These are phyloP conservation scores for Aspergillus affinis DNA, from an alignment of 495 filamentous ascomycete genomes.

Conservation along the genomic window DNA sequence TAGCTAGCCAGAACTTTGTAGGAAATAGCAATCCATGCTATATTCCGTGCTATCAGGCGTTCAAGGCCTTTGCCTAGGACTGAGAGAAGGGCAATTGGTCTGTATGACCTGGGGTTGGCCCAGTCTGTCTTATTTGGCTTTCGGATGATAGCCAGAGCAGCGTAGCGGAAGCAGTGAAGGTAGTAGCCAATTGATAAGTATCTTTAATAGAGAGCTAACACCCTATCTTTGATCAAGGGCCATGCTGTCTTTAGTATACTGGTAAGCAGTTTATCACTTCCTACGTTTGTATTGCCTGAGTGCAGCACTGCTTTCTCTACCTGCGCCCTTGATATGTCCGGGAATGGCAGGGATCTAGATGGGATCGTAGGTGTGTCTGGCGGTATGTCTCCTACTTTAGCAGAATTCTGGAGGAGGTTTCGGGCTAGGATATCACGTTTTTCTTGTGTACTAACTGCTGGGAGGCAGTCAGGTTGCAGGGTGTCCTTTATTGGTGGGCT, in stretches of 20 bases:
- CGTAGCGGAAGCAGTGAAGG: neutral
- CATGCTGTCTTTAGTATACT: conserved; percentile 1
- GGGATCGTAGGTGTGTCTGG: no score
- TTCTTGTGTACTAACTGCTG: neutral
- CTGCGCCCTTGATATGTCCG: no score
- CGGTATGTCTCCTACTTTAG: no score
- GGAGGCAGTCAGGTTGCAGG: neutral
- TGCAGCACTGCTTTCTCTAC: no score
- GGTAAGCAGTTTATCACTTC: neutral
- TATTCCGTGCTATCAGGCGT: no score
- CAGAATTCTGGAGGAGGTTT: no score
- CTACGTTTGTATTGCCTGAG: no score
- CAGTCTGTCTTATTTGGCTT: neutral
- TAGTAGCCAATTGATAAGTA: neutral
- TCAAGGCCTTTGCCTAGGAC: no score
- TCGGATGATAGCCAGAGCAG: neutral
- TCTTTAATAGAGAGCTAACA: neutral
- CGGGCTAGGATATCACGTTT: no score
- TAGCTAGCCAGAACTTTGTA: conserved; percentile 13
- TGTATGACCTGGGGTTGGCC: conserved; percentile 13
- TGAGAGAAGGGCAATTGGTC: no score
- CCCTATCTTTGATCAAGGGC: neutral
- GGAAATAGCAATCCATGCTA: no score
- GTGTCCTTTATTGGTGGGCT: neutral
- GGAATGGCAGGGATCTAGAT: no score